Conservation (phyloP, 805 yeast species). For the Candida nanaspora region DNA sequence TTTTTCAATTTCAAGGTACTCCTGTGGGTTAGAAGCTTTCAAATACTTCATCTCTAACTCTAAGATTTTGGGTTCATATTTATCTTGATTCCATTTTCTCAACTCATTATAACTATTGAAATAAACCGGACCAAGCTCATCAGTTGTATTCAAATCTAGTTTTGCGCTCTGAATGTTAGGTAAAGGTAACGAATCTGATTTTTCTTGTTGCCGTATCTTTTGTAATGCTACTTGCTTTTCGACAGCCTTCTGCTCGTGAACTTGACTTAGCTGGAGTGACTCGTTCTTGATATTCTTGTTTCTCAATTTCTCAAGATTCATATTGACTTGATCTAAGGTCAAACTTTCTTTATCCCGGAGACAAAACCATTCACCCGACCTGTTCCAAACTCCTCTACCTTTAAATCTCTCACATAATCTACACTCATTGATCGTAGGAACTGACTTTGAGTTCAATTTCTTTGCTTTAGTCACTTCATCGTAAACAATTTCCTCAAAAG, state of each 20-base stretch:
- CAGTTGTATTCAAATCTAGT: constrained; percentile 6
- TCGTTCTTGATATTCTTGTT: neutral
- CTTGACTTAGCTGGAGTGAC: too few relatives aligned
- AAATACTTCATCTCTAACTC: constrained; percentile 13
- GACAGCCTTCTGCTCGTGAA: too few relatives aligned
- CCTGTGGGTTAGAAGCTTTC: constrained; percentile 8
- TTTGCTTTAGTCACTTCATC: constrained; percentile 3
- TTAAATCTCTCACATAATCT: constrained; percentile 18
- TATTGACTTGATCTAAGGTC: neutral
- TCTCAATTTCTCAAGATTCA: neutral
- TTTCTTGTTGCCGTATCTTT: neutral
- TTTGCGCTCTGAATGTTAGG: constrained; percentile 3
- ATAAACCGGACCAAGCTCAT: constrained; percentile 15
- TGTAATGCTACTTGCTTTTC: neutral
- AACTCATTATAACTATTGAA: constrained; percentile 18
- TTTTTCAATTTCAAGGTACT: constrained; percentile 10
- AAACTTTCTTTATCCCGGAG: constrained; percentile 3
- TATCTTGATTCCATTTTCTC: constrained; percentile 15
- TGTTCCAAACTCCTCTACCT: constrained; percentile 22
- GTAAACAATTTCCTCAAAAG: constrained; percentile 16
- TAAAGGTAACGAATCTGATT: neutral
- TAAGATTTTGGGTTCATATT: constrained; percentile 5
- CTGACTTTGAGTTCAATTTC: constrained; percentile 20
- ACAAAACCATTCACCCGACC: constrained; percentile 25
- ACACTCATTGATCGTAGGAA: constrained; percentile 26